Conservation (phyloP, 257 asterid genomes). For the Fraxinus pennsylvanica region DNA sequence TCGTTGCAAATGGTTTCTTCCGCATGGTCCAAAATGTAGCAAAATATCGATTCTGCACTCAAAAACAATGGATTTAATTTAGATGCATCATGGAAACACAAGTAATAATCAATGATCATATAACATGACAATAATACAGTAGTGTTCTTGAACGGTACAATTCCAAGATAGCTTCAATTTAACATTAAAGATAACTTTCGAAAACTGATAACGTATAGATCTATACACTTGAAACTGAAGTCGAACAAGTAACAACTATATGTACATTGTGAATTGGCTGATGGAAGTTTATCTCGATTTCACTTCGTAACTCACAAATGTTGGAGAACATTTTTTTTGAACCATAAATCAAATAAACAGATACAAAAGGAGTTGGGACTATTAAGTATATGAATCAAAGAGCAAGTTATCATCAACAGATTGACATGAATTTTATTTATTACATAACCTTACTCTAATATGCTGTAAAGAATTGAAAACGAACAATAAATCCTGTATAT, state of each 20-base stretch:
- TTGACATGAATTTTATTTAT: background rate
- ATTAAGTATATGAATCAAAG: background rate
- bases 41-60: conserved; percentile 66
- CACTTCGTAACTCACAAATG: background rate
- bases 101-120: background rate
- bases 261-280: background rate
- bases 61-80: conserved; percentile 1
- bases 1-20: conserved; percentile 40
- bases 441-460: background rate
- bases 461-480: background rate
- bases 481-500: background rate
- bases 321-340: background rate
- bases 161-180: background rate
- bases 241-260: background rate
- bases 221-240: background rate
- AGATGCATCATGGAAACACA: background rate
- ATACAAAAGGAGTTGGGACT: too few species aligned
- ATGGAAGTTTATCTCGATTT: background rate
- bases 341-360: background rate
- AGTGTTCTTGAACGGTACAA: background rate
- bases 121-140: background rate
- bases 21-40: conserved; percentile 95
- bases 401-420: background rate
- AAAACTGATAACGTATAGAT: background rate
- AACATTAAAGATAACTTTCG: background rate